A percentile compares a stretch with the other conserved stretches of the same genome.
These are phyloP conservation scores for Fusarium nematophilum DNA, from an alignment of 2,329 filamentous ascomycete genomes.

Conservation along the genomic window DNA sequence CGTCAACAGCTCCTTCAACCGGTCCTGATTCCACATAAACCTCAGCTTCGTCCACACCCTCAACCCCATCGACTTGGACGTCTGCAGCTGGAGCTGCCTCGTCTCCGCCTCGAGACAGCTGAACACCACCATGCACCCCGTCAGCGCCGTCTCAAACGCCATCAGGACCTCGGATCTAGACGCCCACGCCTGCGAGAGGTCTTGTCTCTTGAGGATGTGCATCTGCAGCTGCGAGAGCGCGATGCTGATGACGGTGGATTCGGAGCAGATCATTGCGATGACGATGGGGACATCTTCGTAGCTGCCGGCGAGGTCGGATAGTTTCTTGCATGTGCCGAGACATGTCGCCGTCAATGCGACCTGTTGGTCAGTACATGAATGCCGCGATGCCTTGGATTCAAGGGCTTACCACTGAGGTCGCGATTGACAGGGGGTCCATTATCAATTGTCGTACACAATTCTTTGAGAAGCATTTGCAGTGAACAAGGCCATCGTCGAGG, in stretches of 20 bases:
- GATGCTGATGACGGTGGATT: constrained; percentile 2
- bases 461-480: too few species aligned
- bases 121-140: constrained; percentile 11
- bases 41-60: constrained; percentile 3
- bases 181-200: constrained; percentile 3
- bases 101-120: constrained; percentile 12
- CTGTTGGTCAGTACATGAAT: not conserved
- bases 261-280: constrained; percentile 14
- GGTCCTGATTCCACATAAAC: constrained; percentile 18
- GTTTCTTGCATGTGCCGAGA: constrained; percentile 5
- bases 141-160: not conserved
- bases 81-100: not conserved
- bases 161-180: not conserved
- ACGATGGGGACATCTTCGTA: not conserved
- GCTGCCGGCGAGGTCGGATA: not conserved
- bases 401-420: too few species aligned
- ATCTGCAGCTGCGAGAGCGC: constrained; percentile 12
- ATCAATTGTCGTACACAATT: too few species aligned
- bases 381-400: too few species aligned
- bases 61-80: not conserved
- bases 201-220: constrained; percentile 2
- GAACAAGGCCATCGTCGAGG: too few species aligned
- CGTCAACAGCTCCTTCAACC: not conserved
- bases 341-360: constrained; percentile 16
- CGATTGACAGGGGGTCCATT: too few species aligned